Evolutionary conservation across 768 basidiomycete species (phyloP).

Genomic region (Punctularia strigosozonata): DNA sequence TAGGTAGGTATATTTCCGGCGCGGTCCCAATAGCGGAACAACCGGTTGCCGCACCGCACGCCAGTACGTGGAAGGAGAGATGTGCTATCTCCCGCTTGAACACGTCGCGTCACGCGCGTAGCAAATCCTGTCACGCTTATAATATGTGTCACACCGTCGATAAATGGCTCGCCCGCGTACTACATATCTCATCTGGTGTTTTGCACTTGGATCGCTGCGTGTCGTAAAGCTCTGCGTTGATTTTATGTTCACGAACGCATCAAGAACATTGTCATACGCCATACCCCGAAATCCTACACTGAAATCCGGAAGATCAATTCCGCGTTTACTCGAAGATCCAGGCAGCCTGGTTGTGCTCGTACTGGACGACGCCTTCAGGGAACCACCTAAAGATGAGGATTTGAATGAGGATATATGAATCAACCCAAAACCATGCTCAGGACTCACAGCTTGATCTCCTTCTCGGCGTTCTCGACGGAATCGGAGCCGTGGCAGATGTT

Average conservation of each 20-base stretch:
- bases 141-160: no score
- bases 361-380: constrained; percentile 75
- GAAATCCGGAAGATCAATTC: no score
- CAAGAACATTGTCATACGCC: neutral
- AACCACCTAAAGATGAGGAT: constrained; percentile 66
- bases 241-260: neutral
- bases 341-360: constrained; percentile 45
- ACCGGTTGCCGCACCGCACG: no score
- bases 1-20: no score
- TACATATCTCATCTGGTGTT: neutral
- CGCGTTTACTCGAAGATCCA: constrained; percentile 78
- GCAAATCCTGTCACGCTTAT: no score
- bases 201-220: neutral
- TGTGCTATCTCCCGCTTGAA: no score
- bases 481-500: constrained; percentile 93
- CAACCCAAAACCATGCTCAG: neutral
- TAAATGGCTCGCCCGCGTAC: neutral
- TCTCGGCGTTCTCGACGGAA: constrained; percentile 79
- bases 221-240: no score
- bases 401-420: neutral
- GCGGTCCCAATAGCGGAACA: no score
- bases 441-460: constrained; percentile 85
- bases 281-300: constrained; percentile 1
- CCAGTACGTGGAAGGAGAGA: no score
- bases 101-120: no score